Base-by-base conservation (phyloP, 768 basidiomycete species). In the Pholiota molesta region DNA sequence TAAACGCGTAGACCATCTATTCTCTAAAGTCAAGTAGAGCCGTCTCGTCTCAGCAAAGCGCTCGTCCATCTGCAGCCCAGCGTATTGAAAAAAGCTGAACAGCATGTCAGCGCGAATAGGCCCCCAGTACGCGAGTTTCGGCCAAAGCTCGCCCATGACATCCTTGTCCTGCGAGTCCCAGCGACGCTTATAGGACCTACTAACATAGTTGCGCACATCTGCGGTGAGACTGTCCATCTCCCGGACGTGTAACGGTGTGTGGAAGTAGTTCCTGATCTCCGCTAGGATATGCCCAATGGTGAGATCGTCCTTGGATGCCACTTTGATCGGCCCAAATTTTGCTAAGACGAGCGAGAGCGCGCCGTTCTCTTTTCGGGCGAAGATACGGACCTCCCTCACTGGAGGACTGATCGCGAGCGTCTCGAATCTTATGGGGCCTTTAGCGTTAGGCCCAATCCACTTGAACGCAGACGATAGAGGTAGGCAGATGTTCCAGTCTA, bases 401-500 rank as follows among this genome's bases (percentile, higher is more conserved):
- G 57, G 45, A 1, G 57, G 57, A 11, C 17, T 49, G 17, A 58
- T 49, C 1, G 57, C 57, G 28, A 58, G 23, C 13, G 45, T 16
- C 17, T 33, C 44, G 21, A 58, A 44, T 11, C 26, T 28, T 40
- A 47, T 11, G 5, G 45, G 7, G 10, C 8, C 23, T 21, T 29
- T 58, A 7, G 42, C 13, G 28, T 58, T 31, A 10, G 55, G 55
- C 19, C 37, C 19, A 8, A 28, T 11, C 55, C 55, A 56, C 39
- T 40, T 21, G 39, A 21, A 44, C 26, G 55, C 55, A 35, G 55
- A 21, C 16, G 35, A 39, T 6, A 56, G 9, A 4, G 55, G 55
- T 4, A 56, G 26, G 39, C 37, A 40, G 55, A 56, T 56, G 23
- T 56, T 56, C 55, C 55, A 56, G 40, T 56, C 39, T 19, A 56